Base-by-base conservation (phyloP, 179 eudicot species). In the Sideroxylon spinosum region DNA sequence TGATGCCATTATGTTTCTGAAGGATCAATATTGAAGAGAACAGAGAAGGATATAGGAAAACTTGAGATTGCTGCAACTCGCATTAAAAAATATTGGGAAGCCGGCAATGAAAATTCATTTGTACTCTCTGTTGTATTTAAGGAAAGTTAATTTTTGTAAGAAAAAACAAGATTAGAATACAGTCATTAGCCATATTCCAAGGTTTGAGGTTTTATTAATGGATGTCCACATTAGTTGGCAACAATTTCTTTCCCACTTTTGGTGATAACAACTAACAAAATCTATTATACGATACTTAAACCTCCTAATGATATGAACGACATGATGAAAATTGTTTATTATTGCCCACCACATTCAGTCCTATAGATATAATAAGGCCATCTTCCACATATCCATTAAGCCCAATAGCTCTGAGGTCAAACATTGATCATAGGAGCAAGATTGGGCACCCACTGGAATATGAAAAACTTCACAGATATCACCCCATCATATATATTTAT, bases 1-100 rank as follows among this genome's bases (percentile, higher is more conserved):
- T 1, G 81, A 81, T 5, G 78, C 68, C 81, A 72, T 81, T 71
- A 17, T 28, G 2, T 7, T 17, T 55, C 3, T 5, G 8, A 75
- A 6, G 25, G 7, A n/a, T 69, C 25, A 19, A 8, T 19, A 25
- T 2, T 16, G 14, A 7, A 19, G n/a, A 69, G 28, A 69, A 69
- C 55, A 69, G 28, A 26, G 6, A 44, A 68, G 17, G 70, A 4
- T 6, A 22, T 4, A 52, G 60, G 61, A 52, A 25, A 52, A 10
- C 5, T 71, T 49, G 74, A 50, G 73, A 68, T 37, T 26, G 73
- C 13, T 44, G 2, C 19, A 13, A 68, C 14, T 44, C 14, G 2
- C 48, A 46, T 37, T 46, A 68, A 66, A 68, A 44, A 68, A 52
- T 44, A 68, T 12, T 37, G 73, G 26, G 3, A 37, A 68, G 55